Evolutionary conservation across 495 filamentous ascomycete species (phyloP).

Genomic region (Amorphotheca resinae): DNA sequence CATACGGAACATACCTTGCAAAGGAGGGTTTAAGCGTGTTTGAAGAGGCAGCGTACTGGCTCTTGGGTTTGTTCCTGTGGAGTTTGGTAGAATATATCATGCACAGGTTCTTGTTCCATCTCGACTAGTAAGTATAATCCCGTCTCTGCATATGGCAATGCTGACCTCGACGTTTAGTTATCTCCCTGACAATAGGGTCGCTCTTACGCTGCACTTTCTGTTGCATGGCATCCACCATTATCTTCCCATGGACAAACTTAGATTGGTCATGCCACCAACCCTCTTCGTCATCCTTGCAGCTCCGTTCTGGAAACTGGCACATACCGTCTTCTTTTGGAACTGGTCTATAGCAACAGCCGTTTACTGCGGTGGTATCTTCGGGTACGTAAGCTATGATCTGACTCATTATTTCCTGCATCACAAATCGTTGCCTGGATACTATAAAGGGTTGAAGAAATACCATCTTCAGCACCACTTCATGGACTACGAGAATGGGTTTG

Average conservation of each 20-base stretch:
- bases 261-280: conserved; percentile 93
- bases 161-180: conserved; percentile 33
- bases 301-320: conserved; percentile 91
- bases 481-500: conserved; percentile 95
- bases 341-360: conserved; percentile 67
- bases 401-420: conserved; percentile 99
- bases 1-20: conserved; percentile 61
- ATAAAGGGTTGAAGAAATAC: conserved; percentile 85
- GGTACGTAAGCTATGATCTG: conserved; percentile 91
- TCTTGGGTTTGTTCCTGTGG: conserved; percentile 58
- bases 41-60: conserved; percentile 15
- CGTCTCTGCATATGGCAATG: conserved; percentile 7
- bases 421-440: conserved; percentile 78
- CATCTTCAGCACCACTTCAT: conserved; percentile 95
- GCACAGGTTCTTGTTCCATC: conserved; percentile 88
- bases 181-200: conserved; percentile 86
- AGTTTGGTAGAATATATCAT: conserved; percentile 81
- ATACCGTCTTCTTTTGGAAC: conserved; percentile 69
- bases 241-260: conserved; percentile 92
- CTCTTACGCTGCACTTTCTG: conserved; percentile 79
- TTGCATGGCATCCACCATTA: conserved; percentile 98
- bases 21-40: conserved; percentile 30
- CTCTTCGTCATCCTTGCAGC: conserved; percentile 74
- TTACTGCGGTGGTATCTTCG: conserved; percentile 86
- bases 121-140: conserved; percentile 57